Evolutionary conservation across 2,329 filamentous ascomycete species (phyloP), one percentile per base, ranked within the genome.

Genomic region (Cryphonectria naterciae): DNA sequence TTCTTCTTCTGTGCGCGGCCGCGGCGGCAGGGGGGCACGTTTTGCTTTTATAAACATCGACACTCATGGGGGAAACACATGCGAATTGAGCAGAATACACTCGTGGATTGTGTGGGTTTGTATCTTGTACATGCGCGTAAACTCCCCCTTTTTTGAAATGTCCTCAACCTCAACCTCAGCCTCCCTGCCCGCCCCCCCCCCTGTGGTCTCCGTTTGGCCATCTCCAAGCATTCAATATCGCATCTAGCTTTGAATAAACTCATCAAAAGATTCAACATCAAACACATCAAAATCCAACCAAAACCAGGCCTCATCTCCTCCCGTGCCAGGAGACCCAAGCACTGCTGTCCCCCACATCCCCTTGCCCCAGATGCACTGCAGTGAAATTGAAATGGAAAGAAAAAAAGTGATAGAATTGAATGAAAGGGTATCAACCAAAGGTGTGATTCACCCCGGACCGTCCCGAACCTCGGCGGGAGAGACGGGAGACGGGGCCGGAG

Each of bases 381-480:
- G 65, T 68, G 69, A 70, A 19, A 70, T 52, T 25, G 37, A 17
- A 25, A 52, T 37, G 13, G 15, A 28, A 68, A 49, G 19, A 32
- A 49, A 2, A 46, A 46, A 46, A 4, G 6, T 7, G 43, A 49
- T 49, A 22, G 63, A 65, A 65, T 28, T 35, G 28, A 19, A 52
- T 13, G 52, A 68, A 62, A 41, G 58, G 67, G 67, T 68, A 68
- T 68, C 67, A 68, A 68, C 58, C 43, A 63, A 62, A 52, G 19
- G 15, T 58, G 15, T 58, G 58, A 25, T 17, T 75, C 68, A 72
- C 73, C 68, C 69, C 72, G 66, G 72, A 72, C 70, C 70, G 67
- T 60, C 69, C 68, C 68, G 4, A 22, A 37, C 25, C 41, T 49
- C 63, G 25, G 17, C 19, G 41, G 19, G 68, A 70, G 65, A 63